These are phyloP conservation scores for Venturia nashicola DNA, from an alignment of 2,329 filamentous ascomycete genomes.

Conservation along the genomic window DNA sequence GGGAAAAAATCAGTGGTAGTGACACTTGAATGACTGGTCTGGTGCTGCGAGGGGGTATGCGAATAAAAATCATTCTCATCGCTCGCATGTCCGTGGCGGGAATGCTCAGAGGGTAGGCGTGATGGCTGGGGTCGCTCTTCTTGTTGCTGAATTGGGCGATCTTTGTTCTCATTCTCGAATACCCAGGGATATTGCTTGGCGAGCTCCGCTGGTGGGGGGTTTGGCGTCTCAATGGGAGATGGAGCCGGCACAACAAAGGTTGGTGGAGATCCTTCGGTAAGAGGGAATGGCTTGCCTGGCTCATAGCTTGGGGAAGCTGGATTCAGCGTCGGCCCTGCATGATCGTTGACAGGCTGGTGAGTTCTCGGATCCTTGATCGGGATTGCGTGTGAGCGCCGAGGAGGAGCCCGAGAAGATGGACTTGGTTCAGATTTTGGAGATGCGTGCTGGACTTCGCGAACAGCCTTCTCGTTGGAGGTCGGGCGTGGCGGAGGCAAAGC, in stretches of 20 bases:
- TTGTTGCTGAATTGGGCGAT: neutral
- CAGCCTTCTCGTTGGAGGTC: slow-evolving; percentile 14
- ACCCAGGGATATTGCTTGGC: slow-evolving; percentile 19
- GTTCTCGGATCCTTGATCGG: slow-evolving; percentile 27
- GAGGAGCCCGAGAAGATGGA: slow-evolving; percentile 12
- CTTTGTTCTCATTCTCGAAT: slow-evolving; percentile 9
- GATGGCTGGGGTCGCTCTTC: neutral
- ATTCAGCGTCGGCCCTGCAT: slow-evolving; percentile 19
- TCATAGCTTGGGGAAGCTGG: slow-evolving; percentile 29
- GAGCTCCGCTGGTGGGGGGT: slow-evolving; percentile 8
- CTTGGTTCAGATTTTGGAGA: slow-evolving; percentile 7
- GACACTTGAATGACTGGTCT: slow-evolving; percentile 26
- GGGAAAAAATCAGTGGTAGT: slow-evolving; percentile 30
- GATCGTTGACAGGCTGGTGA: slow-evolving; percentile 1
- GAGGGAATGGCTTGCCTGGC: slow-evolving; percentile 15
- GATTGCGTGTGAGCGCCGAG: slow-evolving; percentile 27
- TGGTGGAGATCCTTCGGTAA: slow-evolving; percentile 7
- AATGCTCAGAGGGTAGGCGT: neutral
- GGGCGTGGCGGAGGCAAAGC: slow-evolving; percentile 1
- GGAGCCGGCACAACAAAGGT: slow-evolving; percentile 18
- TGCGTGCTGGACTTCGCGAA: neutral
- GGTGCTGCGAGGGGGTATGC: slow-evolving; percentile 17
- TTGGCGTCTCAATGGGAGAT: slow-evolving; percentile 18
- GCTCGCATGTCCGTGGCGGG: neutral
- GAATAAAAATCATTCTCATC: slow-evolving; percentile 10